Evolutionary conservation across 257 asterid genomes (phyloP), one percentile per base, ranked within the genome.

Genomic region (Solanum paucissectum): DNA sequence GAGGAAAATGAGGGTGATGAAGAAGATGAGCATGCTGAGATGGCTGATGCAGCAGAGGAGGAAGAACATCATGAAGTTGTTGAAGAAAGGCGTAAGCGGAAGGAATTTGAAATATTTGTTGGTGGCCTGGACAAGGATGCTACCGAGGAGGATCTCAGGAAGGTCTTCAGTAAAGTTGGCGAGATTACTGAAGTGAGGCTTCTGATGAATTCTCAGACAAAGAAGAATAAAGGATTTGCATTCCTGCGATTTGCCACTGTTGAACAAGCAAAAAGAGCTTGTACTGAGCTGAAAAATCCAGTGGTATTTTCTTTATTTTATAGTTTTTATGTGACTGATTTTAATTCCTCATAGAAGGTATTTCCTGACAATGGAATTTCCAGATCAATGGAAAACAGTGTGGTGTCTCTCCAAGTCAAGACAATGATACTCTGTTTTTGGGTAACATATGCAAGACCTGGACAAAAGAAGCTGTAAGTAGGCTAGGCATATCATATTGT

Each of bases 91-190:
- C 97, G 98, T 89, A 97, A 97, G 90, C 90, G 99, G 74, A 97
- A 97, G 90, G 99, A 97, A 88, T 95, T 96, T 89, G 99, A 97
- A 91, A 91, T 97, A 85, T 97, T 97, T 92, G 98, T 97, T 60
- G 99, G 99, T 68, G 99, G 99, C 52, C 91, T 97, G 91, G 99
- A 96, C 93, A 97, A 97, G 95, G 99, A 96, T 92, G 98, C 99
- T 68, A 93, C 98, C 12, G 99, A 97, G 92, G 93, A 91, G 86
- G 99, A 97, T 89, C 98, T 97, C 82, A 93, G 91, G 91, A 91
- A 97, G 89, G 98, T 97, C 86, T 97, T 97, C 90, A 81, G 95
- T 89, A 93, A 92, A 87, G 96, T 95, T 93, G 99, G 99, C 84
- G 99, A 94, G 49, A 93, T 97, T 90, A 93, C 95, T 86, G 99